Evolutionary conservation across 1,139 yeast species (phyloP).

Genomic region (Saccharomycopsis hybrid): DNA sequence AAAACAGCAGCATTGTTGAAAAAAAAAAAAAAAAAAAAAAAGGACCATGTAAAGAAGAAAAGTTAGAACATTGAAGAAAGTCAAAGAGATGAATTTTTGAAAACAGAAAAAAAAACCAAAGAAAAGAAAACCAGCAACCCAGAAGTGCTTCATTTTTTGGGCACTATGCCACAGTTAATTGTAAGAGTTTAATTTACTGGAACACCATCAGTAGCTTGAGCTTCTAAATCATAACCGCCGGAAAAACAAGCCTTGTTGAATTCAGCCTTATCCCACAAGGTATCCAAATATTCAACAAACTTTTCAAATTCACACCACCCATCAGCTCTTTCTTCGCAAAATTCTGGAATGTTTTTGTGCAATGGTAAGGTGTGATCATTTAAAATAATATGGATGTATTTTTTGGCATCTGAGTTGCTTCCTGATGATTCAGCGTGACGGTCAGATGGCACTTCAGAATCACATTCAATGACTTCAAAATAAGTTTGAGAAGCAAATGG

Average conservation of each 20-base stretch:
- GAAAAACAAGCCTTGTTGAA: slow-evolving; percentile 31
- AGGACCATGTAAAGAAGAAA: too few relatives aligned
- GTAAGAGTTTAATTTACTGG: slow-evolving; percentile 1
- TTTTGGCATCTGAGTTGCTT: slow-evolving; percentile 10
- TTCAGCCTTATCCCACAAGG: slow-evolving; percentile 27
- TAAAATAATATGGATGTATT: slow-evolving; percentile 22
- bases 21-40: too few relatives aligned
- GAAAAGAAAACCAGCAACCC: too few relatives aligned
- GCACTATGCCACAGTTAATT: too few relatives aligned
- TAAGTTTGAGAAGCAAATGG: slow-evolving; percentile 23
- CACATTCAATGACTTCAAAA: slow-evolving; percentile 23
- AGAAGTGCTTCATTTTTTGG: too few relatives aligned
- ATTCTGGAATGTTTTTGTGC: slow-evolving; percentile 22
- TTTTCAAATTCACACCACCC: slow-evolving; percentile 23
- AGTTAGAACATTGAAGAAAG: too few relatives aligned
- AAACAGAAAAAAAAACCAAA: too few relatives aligned
- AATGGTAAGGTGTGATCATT: slow-evolving; percentile 22
- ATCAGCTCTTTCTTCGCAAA: slow-evolving; percentile 22
- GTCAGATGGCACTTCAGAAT: slow-evolving; percentile 21
- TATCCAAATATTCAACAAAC: slow-evolving; percentile 21
- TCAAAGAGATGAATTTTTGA: too few relatives aligned
- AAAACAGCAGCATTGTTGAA: too few relatives aligned
- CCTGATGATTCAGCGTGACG: slow-evolving; percentile 13
- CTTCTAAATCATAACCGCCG: slow-evolving; percentile 16
- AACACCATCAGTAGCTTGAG: slow-evolving; percentile 19